Conservation (phyloP, 2,329 filamentous ascomycete genomes). For the Diaporthe sp. region DNA sequence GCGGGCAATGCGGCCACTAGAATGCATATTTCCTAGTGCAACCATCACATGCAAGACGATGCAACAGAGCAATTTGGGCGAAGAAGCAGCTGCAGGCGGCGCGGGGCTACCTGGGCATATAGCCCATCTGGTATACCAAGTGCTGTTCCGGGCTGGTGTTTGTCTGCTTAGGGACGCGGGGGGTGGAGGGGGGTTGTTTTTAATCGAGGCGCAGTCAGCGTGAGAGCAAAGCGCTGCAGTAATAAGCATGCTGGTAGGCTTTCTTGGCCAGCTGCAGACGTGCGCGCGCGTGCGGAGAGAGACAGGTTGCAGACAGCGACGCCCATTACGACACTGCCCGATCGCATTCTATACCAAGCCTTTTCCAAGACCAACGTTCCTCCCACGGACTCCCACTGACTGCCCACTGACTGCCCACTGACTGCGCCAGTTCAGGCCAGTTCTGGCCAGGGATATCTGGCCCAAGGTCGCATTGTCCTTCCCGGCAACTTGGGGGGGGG, state of each 20-base stretch:
- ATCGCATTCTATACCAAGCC: slow-evolving; percentile 16
- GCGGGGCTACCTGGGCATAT: background rate
- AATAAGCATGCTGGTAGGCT: background rate
- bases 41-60: slow-evolving; percentile 15
- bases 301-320: background rate
- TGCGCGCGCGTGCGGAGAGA: background rate
- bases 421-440: background rate
- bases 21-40: background rate
- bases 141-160: background rate
- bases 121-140: background rate
- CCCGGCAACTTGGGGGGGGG: slow-evolving; percentile 20
- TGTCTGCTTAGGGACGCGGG: background rate
- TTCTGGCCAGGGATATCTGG: background rate
- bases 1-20: background rate
- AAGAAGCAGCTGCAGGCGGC: background rate
- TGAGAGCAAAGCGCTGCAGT: background rate
- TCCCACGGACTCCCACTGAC: background rate
- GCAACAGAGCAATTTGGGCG: background rate
- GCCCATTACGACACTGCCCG: background rate
- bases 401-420: background rate
- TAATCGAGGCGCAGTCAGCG: background rate
- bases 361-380: slow-evolving; percentile 20
- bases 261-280: background rate
- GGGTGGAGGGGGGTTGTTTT: background rate
- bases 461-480: slow-evolving; percentile 19